phyloP scores from a whole-genome alignment of 257 asterid species.

The Agastache rugosa region DNA sequence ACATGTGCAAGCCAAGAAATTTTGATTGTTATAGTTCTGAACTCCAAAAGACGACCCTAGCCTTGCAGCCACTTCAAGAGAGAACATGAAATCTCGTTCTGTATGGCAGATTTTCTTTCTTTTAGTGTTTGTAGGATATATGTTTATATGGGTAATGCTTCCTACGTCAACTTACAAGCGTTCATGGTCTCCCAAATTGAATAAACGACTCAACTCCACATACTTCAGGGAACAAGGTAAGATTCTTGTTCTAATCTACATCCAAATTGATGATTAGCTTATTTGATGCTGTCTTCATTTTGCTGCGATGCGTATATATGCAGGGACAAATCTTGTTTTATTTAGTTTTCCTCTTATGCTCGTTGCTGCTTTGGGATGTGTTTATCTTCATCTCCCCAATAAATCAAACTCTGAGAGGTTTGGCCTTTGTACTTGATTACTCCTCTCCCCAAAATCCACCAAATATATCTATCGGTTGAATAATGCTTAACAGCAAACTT shows the following conservation, averaged over 20 bases:
- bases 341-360: constrained; percentile 60
- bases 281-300: neutral
- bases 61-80: constrained; percentile 13
- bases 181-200: constrained; percentile 52
- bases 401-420: constrained; percentile 51
- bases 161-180: constrained; percentile 55
- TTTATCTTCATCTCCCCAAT: constrained; percentile 50
- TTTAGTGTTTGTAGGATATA: constrained; percentile 52
- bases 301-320: constrained; percentile 8
- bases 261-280: neutral
- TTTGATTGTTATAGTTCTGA: neutral
- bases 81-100: constrained; percentile 43
- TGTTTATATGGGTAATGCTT: constrained; percentile 60
- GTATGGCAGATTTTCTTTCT: constrained; percentile 49
- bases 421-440: neutral
- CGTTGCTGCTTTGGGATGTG: constrained; percentile 55
- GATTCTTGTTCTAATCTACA: neutral
- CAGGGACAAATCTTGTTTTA: constrained; percentile 67
- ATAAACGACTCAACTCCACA: constrained; percentile 47
- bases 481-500: neutral
- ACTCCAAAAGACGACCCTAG: constrained; percentile 10
- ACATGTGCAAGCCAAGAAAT: constrained; percentile 8
- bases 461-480: neutral
- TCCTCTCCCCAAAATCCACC: neutral
- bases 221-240: constrained; percentile 63